phyloP scores from a whole-genome alignment of 192 early-diverging fungal species.

The Coemansia biformis region DNA sequence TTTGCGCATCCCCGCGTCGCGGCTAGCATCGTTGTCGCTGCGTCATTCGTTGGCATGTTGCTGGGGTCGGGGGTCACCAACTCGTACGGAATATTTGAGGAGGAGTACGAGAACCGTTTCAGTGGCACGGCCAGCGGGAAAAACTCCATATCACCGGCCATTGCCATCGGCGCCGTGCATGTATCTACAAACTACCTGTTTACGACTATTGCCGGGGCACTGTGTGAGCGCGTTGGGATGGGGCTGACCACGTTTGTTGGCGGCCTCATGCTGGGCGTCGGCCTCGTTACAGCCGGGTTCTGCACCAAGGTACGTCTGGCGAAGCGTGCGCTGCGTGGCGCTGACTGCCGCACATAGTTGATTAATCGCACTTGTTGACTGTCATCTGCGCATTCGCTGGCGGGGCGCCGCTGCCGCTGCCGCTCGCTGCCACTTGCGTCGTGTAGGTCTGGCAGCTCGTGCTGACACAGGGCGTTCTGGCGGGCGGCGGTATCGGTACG shows the following conservation, averaged over 20 bases:
- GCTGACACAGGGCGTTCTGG: slow-evolving; percentile 36
- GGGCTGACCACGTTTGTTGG: slow-evolving; percentile 46
- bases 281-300: slow-evolving; percentile 38
- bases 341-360: neutral
- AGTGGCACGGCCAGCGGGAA: slow-evolving; percentile 18
- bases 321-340: neutral
- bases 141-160: slow-evolving; percentile 27
- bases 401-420: no score
- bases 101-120: slow-evolving; percentile 43
- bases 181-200: slow-evolving; percentile 43
- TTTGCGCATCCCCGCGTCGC: slow-evolving; percentile 30
- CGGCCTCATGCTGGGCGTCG: slow-evolving; percentile 25
- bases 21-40: slow-evolving; percentile 28
- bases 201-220: slow-evolving; percentile 40
- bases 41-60: slow-evolving; percentile 46
- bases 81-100: slow-evolving; percentile 48
- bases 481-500: slow-evolving; percentile 44
- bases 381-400: no score
- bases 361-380: neutral
- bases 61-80: slow-evolving; percentile 42
- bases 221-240: slow-evolving; percentile 48
- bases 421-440: no score
- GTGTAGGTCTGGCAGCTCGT: slow-evolving; percentile 46
- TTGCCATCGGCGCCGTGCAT: slow-evolving; percentile 41
- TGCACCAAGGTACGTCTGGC: slow-evolving; percentile 29